Evolutionary conservation across 352 stramenopile genomes (phyloP), one percentile per base, ranked within the genome.

Genomic region (Detonula confervacea): DNA sequence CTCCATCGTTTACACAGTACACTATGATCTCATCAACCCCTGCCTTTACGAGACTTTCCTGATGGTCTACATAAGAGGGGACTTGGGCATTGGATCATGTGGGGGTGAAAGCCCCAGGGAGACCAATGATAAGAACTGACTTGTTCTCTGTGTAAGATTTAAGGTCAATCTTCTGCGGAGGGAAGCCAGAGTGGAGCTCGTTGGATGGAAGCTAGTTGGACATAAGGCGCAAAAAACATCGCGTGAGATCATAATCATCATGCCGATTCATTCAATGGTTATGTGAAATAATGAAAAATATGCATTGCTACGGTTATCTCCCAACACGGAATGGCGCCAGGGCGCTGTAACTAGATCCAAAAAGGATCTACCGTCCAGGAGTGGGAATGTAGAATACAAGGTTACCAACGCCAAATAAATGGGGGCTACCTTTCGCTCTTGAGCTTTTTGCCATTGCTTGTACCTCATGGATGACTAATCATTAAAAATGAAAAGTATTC

Each of bases 21-120:
- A 85, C 61, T 30, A 85, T 83, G 37, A 87, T 77, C 65, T 85
- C 76, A 22, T 87, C 80, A 14, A 87, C 46, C 0, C 80, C 80
- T 22, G 54, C 67, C 54, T 73, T 62, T 22, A 18, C 29, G 49
- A 79, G 47, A 66, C 25, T 70, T 27, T 75, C 70, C 63, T 84
- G 39, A 59, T 71, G 63, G 24, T 84, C 69, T 25, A 81, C 42
- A 30, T 84, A 84, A 20, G 68, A 73, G 8, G 76, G 76, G 11
- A 84, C 71, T 54, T 84, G 76, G 1, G 16, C 11, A 20, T 52
- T 80, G 70, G 76, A 84, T 81, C 77, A 80, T 52, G 77, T 64
- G 24, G 39, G 29, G 33, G 44, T 75, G 46, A 70, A 75, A 0
- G 39, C 72, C 37, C 72, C 77, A 2, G 77, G 77, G 29, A 84